Evolutionary conservation across 176 grass and related monocot genomes (phyloP), one percentile per base, ranked within the genome.

Genomic region (Bothriochloa decipiens): DNA sequence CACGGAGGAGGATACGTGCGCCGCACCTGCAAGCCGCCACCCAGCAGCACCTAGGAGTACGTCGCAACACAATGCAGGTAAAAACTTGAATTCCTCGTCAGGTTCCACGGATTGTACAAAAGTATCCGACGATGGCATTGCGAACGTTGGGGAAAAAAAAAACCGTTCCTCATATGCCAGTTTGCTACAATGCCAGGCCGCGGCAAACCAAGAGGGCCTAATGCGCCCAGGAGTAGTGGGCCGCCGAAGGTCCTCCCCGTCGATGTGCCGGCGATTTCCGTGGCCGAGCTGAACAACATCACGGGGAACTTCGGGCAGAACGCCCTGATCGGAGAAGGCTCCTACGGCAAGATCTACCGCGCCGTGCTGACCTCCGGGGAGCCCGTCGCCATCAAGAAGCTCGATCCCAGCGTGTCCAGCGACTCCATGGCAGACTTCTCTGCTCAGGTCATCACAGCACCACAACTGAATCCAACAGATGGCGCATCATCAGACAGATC

Each of bases 251-350:
- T 86, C 16, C 70, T 83, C 62, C 69, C 91, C 20, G 60, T 93
- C 29, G 91, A 90, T 8, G 70, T 90, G 55, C 85, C 79, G 22
- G 88, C 85, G 7, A 81, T 93, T 20, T 87, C 83, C 13, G 61
- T 77, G 36, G 58, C 22, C 32, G 86, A 90, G 46, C 86, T 93
- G 36, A 93, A 81, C 75, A 78, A 15, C 7, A 74, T 90, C 75
- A 84, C 86, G 1, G 76, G 75, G 3, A 83, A 46, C 33, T 93
- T 86, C 33, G 76, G 87, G 18, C 60, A 76, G 42, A 67, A 76
- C 4, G 86, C 88, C 12, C 57, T 88, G 63, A 60, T 93, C 6
- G 88, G 91, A 32, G 85, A 93, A 90, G 91, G 91, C 53, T 90
- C 91, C n/a, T 93, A 93, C 26, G 79, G 91, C 4, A 49, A 76